phyloP scores from a whole-genome alignment of 441 rosid species.

The Theobroma grandiflorum region DNA sequence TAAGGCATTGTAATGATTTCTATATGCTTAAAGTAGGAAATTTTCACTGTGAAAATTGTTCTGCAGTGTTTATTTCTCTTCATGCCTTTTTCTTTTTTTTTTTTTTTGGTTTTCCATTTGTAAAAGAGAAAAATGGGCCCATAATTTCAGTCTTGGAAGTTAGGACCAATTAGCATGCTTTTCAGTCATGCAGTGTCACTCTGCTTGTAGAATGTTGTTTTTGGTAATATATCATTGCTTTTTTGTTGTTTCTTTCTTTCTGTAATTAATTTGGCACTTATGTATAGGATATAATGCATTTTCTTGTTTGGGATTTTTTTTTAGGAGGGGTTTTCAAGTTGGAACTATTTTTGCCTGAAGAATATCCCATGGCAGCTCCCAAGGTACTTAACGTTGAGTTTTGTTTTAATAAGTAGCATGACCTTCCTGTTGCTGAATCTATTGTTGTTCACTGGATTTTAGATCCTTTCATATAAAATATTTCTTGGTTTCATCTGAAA shows the following conservation, averaged over 20 bases:
- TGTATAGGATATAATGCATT: constrained; percentile 14
- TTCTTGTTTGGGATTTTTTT: constrained; percentile 28
- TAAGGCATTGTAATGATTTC: background rate
- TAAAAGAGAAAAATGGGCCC: background rate
- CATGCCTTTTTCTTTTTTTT: background rate
- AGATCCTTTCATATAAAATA: background rate
- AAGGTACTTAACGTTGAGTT: constrained; percentile 57
- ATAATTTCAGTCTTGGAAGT: background rate
- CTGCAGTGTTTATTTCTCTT: background rate
- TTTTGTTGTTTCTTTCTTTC: constrained; percentile 14
- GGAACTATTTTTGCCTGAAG: constrained; percentile 99
- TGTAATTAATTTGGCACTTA: background rate
- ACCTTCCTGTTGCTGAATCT: background rate
- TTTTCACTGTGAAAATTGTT: background rate
- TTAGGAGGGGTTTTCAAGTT: constrained; percentile 97
- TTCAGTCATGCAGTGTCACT: background rate
- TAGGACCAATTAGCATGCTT: background rate
- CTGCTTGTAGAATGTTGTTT: background rate
- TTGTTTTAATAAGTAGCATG: background rate
- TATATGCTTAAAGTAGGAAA: background rate
- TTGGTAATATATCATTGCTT: background rate
- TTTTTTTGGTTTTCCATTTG: background rate
- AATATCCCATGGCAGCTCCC: constrained; percentile 99
- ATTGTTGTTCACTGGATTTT: background rate
- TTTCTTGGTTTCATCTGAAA: background rate